Conservation (phyloP, 805 yeast genomes). For the Ogataea glucozyma region DNA sequence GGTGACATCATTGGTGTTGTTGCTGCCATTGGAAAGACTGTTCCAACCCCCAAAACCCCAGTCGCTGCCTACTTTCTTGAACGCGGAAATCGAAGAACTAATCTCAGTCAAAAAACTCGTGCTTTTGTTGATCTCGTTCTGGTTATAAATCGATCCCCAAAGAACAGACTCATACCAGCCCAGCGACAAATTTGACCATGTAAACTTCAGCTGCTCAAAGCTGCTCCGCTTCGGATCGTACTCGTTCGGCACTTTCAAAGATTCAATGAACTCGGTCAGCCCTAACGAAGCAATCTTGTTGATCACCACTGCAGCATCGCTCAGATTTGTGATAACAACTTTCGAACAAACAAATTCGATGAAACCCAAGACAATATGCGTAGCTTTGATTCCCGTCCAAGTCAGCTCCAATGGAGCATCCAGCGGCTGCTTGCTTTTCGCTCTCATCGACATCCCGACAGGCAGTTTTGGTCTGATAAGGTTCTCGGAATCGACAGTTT, state of each 20-base stretch:
- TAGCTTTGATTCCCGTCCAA: conserved; percentile 60
- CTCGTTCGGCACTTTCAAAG: conserved; percentile 34
- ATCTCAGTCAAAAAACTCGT: conserved; percentile 38
- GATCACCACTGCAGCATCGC: conserved; percentile 37
- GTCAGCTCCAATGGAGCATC: conserved; percentile 49
- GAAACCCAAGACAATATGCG: conserved; percentile 41
- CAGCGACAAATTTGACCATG: conserved; percentile 62
- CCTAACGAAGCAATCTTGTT: conserved; percentile 43
- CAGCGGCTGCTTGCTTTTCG: conserved; percentile 53
- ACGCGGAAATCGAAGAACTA: conserved; percentile 31
- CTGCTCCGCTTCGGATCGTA: conserved; percentile 42
- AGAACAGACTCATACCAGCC: conserved; percentile 76
- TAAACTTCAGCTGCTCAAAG: conserved; percentile 51
- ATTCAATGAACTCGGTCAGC: conserved; percentile 14
- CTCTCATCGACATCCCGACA: conserved; percentile 59
- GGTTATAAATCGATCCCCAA: conserved; percentile 56
- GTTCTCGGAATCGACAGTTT: conserved; percentile 3
- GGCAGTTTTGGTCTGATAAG: conserved; percentile 52
- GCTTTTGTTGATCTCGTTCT: conserved; percentile 37
- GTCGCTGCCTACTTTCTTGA: conserved; percentile 37
- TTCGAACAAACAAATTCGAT: conserved; percentile 31
- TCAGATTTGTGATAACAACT: conserved; percentile 36
- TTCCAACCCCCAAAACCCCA: conserved; percentile 36
- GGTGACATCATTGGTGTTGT: conserved; percentile 8
- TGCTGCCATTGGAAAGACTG: not conserved